Conservation (phyloP, 2,329 filamentous ascomycete genomes). For the Penicillium italicum region DNA sequence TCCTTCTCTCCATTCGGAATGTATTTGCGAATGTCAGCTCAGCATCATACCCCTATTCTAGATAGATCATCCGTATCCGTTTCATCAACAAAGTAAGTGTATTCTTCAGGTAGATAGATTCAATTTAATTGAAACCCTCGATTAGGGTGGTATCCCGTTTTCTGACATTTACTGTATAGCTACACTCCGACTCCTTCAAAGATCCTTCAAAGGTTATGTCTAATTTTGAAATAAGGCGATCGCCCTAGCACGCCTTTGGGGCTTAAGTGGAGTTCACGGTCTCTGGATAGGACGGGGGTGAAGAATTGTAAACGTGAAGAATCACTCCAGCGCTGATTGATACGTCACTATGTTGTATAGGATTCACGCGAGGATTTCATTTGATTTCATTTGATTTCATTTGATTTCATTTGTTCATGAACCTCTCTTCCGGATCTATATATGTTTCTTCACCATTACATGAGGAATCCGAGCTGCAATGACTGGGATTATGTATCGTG, state of each 20-base stretch:
- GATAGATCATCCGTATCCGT: not conserved
- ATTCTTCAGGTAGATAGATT: not conserved
- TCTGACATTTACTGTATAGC: not conserved
- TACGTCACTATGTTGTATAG: too few species aligned
- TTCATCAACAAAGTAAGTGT: not conserved
- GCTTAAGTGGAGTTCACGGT: not conserved
- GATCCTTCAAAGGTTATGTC: not conserved
- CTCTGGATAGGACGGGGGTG: not conserved
- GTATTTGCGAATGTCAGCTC: not conserved
- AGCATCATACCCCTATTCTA: not conserved
- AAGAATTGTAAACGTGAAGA: not conserved
- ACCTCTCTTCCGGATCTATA: too few species aligned
- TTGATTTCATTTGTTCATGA: not conserved
- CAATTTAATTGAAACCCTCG: not conserved
- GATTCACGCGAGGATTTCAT: not conserved
- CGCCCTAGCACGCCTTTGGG: not conserved
- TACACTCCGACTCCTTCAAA: not conserved
- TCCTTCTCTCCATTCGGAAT: not conserved
- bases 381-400: not conserved
- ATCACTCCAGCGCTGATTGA: not conserved
- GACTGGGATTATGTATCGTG: not conserved
- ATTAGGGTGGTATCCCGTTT: not conserved
- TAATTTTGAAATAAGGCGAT: not conserved
- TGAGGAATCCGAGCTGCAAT: not conserved
- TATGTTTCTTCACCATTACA: not conserved